Percentiles rank a stretch among this genome's conserved stretches.
These are phyloP conservation scores for Ramalina peruviana DNA, from an alignment of 495 filamentous ascomycete species.

Conservation along the genomic window DNA sequence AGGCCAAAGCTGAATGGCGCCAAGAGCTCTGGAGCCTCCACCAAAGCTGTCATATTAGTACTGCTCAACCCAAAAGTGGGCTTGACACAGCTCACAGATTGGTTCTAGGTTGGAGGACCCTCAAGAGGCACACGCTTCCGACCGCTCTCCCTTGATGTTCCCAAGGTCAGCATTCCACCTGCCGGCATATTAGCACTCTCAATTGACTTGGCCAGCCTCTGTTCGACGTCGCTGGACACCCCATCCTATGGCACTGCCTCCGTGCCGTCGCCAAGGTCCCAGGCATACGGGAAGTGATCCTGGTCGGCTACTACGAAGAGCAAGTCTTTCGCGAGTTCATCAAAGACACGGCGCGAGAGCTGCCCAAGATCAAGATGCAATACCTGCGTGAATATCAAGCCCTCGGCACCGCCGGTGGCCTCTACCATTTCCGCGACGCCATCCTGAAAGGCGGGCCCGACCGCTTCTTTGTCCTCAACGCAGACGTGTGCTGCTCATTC, in stretches of 20 bases:
- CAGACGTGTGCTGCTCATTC: conserved; percentile 98
- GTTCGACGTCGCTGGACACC: conserved; percentile 95
- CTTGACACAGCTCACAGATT: conserved; percentile 3
- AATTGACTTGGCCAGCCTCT: conserved; percentile 55
- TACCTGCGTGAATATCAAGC: conserved; percentile 98
- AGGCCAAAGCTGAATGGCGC: conserved; percentile 7
- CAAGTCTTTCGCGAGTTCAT: conserved; percentile 94
- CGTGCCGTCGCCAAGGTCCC: conserved; percentile 83
- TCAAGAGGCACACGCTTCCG: conserved; percentile 93
- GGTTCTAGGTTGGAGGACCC: conserved; percentile 70
- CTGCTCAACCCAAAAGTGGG: conserved; percentile 10
- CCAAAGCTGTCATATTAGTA: conserved; percentile 62
- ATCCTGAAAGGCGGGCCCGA: conserved; percentile 94
- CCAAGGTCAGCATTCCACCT: conserved; percentile 53
- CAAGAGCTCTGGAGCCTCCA: conserved; percentile 34
- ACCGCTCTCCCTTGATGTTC: conserved; percentile 89
- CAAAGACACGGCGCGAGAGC: conserved; percentile 70
- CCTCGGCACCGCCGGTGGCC: conserved; percentile 84
- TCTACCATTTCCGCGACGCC: conserved; percentile 99
- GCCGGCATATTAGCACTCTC: not conserved
- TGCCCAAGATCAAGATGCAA: conserved; percentile 79
- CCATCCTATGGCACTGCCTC: conserved; percentile 95
- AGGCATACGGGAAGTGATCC: conserved; percentile 85
- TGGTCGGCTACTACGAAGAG: conserved; percentile 99
- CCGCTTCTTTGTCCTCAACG: conserved; percentile 93